These are phyloP conservation scores for Sporobolomyces roseus DNA, from an alignment of 768 basidiomycete species.

Conservation along the genomic window DNA sequence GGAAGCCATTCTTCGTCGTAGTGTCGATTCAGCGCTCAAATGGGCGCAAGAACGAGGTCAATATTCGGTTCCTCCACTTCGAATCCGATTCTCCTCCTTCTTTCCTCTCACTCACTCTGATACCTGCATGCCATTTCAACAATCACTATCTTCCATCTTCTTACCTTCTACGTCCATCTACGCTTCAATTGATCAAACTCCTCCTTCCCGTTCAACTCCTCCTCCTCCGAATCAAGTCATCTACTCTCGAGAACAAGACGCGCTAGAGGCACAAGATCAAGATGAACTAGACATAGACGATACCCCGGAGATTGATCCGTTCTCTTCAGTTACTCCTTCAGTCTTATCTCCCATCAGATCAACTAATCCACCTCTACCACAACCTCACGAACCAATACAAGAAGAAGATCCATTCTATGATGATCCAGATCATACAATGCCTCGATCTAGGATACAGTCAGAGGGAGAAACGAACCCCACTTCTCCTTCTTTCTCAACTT, in stretches of 20 bases:
- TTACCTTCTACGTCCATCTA: constrained; percentile 16
- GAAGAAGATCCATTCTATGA: constrained; percentile 4
- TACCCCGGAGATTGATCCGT: too few species aligned
- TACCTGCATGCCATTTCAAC: constrained; percentile 6
- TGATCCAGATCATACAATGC: neutral
- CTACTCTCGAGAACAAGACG: neutral
- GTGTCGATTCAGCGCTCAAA: too few species aligned
- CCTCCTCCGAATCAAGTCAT: neutral
- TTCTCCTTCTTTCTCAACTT: too few species aligned
- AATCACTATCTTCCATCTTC: constrained; percentile 22
- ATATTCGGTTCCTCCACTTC: neutral
- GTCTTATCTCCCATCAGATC: neutral
- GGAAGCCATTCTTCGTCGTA: too few species aligned
- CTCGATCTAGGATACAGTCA: neutral
- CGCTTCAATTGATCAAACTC: constrained; percentile 14
- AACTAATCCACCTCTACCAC: neutral
- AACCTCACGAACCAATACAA: neutral
- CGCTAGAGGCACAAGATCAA: neutral
- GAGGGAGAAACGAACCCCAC: too few species aligned
- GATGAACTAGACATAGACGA: too few species aligned
- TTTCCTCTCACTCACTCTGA: neutral
- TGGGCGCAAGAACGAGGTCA: too few species aligned
- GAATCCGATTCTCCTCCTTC: neutral
- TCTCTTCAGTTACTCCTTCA: neutral
- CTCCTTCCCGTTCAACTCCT: neutral